Percentiles rank a stretch among this genome's conserved stretches.
phyloP scores from a whole-genome alignment of 441 rosid genomes.

The Adansonia grandidieri region DNA sequence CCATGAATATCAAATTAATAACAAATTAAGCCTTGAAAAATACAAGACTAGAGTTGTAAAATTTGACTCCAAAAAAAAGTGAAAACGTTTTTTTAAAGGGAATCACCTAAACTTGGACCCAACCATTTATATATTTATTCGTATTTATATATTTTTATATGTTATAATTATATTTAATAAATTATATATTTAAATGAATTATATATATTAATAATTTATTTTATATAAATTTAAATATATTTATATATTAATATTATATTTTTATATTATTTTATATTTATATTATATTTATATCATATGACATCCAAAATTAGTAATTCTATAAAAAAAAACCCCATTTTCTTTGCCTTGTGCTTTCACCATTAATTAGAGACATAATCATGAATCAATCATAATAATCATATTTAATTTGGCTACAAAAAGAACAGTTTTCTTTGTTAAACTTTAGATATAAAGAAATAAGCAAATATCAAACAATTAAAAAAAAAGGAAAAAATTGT shows the following conservation, averaged over 20 bases:
- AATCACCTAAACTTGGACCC: neutral
- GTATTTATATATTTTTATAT: too few relatives aligned
- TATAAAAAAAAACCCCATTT: too few relatives aligned
- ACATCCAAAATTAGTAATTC: too few relatives aligned
- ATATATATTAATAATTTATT: too few relatives aligned
- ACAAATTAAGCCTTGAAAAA: neutral
- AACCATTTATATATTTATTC: too few relatives aligned
- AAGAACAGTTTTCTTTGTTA: neutral
- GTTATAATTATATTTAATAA: too few relatives aligned
- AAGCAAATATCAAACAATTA: neutral
- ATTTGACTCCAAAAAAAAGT: neutral
- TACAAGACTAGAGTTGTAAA: neutral
- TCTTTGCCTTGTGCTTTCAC: too few relatives aligned
- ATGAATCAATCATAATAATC: constrained; percentile 9
- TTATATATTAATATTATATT: too few relatives aligned
- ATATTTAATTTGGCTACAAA: constrained; percentile 13
- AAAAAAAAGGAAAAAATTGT: neutral
- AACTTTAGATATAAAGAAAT: neutral
- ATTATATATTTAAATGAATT: too few relatives aligned
- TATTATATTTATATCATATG: too few relatives aligned
- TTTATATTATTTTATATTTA: too few relatives aligned
- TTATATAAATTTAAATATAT: too few relatives aligned
- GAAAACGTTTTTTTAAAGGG: neutral
- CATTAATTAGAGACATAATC: neutral
- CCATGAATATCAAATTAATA: neutral